Evolutionary conservation across 768 basidiomycete genomes (phyloP).

Genomic region (Russula brevipes): DNA sequence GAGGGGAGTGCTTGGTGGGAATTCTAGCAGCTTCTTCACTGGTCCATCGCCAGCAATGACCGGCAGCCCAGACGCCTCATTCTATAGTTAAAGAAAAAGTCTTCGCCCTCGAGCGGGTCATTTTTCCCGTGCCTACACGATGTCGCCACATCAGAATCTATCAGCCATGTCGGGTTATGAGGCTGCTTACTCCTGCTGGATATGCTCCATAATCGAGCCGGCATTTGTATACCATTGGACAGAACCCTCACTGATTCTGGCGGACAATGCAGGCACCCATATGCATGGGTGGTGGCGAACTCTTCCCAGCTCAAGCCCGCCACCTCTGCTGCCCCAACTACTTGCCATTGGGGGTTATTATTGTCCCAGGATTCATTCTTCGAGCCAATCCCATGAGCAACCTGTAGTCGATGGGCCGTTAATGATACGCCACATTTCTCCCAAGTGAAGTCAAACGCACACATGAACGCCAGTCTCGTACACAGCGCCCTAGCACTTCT

Average conservation of each 20-base stretch:
- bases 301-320: background rate
- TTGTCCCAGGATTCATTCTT: conserved; percentile 2
- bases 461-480: conserved; percentile 19
- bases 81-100: conserved; percentile 6
- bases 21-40: background rate
- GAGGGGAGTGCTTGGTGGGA: too few species aligned
- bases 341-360: background rate
- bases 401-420: background rate
- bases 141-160: background rate
- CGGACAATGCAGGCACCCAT: conserved; percentile 4
- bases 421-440: background rate
- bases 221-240: background rate
- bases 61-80: background rate
- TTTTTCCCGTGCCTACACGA: conserved; percentile 1
- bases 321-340: background rate
- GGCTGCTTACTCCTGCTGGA: background rate
- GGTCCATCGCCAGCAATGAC: background rate
- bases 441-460: conserved; percentile 1
- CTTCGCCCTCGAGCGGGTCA: conserved; percentile 3
- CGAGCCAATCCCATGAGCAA: background rate
- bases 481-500: conserved; percentile 5
- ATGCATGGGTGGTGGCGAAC: background rate
- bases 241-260: background rate
- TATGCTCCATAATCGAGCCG: background rate
- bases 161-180: background rate